Evolutionary conservation across 441 rosid species (phyloP), one percentile per base, ranked within the genome.

Genomic region (Eruca vesicaria): DNA sequence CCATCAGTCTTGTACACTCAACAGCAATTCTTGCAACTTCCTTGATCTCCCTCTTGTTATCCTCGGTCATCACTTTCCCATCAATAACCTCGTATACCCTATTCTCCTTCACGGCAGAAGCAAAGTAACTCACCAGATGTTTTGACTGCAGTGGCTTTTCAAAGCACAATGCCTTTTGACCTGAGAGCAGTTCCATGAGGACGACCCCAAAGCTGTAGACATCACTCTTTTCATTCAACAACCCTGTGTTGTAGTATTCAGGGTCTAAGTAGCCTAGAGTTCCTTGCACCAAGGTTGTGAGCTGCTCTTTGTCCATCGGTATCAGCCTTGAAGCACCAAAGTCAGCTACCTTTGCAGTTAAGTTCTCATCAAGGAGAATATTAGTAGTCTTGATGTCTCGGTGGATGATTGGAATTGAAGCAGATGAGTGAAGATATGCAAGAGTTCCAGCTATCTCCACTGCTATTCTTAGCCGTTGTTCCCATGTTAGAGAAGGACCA

Each of bases 141-240:
- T 75, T 75, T 61, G 79, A 66, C 11, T 0, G 0, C 0, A n/a
- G 72, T 16, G 55, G 45, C 10, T 64, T 9, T 38, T 68, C 63
- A 10, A 75, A 68, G 26, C 64, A 61, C 29, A 69, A 7, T 19
- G 79, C 75, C 23, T 76, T 76, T 31, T 21, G 38, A 4, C 75
- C 23, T 10, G 79, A 53, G 38, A 69, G 18, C 0, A 76, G 65
- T 12, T 76, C 79, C 79, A 76, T 63, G 2, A 76, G 66, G 6
- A 76, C 79, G 61, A 76, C 75, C 1, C 75, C 75, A 2, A 69
- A 76, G 52, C 75, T 76, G 21, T 76, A 76, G 2, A 76, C 75
- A 31, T 76, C 66, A 1, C 70, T 76, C 23, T 76, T 76, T 16
- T 76, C 79, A 1, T 69, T 76, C 0, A 76, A 31, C 12, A 70